These are phyloP conservation scores for Fusarium acutatum DNA, from an alignment of 2,329 filamentous ascomycete genomes.

Conservation along the genomic window DNA sequence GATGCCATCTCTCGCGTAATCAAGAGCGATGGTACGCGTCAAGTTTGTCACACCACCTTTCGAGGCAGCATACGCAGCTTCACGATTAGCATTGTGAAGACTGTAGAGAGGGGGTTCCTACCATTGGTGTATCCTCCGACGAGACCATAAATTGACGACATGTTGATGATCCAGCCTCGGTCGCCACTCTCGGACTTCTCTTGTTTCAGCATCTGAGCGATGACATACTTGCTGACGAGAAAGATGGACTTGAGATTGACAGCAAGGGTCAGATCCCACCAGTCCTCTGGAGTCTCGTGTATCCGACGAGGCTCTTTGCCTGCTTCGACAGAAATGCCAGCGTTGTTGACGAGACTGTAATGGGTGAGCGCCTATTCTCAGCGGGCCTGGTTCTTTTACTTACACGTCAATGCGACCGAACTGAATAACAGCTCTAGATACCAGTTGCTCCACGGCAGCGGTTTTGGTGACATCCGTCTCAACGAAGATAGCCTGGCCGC, in stretches of 20 bases:
- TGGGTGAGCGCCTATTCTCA: background rate
- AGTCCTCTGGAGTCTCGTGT: slow-evolving; percentile 55
- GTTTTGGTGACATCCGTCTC: slow-evolving; percentile 53
- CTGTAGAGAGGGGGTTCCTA: background rate
- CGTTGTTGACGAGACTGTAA: slow-evolving; percentile 49
- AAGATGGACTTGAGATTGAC: slow-evolving; percentile 52
- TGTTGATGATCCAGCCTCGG: slow-evolving; percentile 60
- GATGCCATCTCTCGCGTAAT: slow-evolving; percentile 58
- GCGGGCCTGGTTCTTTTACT: slow-evolving; percentile 32
- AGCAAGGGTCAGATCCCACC: slow-evolving; percentile 54
- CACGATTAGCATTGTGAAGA: background rate
- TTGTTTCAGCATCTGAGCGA: slow-evolving; percentile 60
- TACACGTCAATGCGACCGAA: slow-evolving; percentile 39
- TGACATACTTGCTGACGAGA: slow-evolving; percentile 55
- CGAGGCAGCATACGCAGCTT: slow-evolving; percentile 54
- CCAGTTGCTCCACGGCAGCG: slow-evolving; percentile 47
- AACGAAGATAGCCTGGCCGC: slow-evolving; percentile 52
- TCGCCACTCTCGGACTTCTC: slow-evolving; percentile 49
- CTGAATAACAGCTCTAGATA: slow-evolving; percentile 37
- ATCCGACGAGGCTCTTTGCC: slow-evolving; percentile 49
- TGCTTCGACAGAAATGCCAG: slow-evolving; percentile 52
- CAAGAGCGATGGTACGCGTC: slow-evolving; percentile 57
- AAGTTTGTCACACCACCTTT: slow-evolving; percentile 61
- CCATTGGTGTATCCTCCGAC: slow-evolving; percentile 44
- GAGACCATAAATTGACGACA: slow-evolving; percentile 54